Percentiles rank a stretch among this genome's conserved stretches.
Evolutionary conservation across 2,329 filamentous ascomycete genomes (phyloP).

Genomic region (Geosmithia putterillii): DNA sequence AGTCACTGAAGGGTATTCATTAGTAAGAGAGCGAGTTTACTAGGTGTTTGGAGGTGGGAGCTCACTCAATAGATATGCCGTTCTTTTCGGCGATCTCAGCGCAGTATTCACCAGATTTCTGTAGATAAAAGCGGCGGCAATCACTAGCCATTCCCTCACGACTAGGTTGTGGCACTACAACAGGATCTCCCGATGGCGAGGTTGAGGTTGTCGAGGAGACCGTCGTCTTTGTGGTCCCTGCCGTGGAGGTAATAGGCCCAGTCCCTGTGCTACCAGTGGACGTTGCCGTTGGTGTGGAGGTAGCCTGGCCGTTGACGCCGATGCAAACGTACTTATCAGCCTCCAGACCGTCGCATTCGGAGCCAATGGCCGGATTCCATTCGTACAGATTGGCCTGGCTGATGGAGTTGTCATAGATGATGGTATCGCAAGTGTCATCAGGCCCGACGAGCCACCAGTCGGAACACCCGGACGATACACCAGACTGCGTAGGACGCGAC

Average conservation of each 20-base stretch:
- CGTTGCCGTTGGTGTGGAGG: too few relatives aligned
- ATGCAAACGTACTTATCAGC: not conserved
- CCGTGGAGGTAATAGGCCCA: not conserved
- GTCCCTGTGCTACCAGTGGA: not conserved
- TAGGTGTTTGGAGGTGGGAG: not conserved
- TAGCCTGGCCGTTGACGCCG: not conserved
- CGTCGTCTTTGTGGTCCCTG: not conserved
- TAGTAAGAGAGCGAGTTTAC: not conserved
- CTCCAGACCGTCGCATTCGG: slow-evolving; percentile 8
- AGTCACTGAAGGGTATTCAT: slow-evolving; percentile 1
- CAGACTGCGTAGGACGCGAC: not conserved
- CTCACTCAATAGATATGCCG: slow-evolving; percentile 4
- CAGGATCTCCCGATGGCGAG: not conserved
- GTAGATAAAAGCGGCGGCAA: slow-evolving; percentile 1
- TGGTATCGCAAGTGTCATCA: not conserved
- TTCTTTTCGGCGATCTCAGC: slow-evolving; percentile 3
- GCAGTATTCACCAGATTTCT: slow-evolving; percentile 3
- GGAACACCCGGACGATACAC: not conserved
- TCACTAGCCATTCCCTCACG: not conserved
- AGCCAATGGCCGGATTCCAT: slow-evolving; percentile 10
- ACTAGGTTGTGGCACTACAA: not conserved
- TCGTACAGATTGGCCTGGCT: not conserved
- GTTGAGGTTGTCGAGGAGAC: not conserved
- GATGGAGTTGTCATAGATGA: not conserved
- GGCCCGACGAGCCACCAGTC: not conserved